These are phyloP conservation scores for Podila minutissima DNA, from an alignment of 192 early-diverging fungal species.

Conservation along the genomic window DNA sequence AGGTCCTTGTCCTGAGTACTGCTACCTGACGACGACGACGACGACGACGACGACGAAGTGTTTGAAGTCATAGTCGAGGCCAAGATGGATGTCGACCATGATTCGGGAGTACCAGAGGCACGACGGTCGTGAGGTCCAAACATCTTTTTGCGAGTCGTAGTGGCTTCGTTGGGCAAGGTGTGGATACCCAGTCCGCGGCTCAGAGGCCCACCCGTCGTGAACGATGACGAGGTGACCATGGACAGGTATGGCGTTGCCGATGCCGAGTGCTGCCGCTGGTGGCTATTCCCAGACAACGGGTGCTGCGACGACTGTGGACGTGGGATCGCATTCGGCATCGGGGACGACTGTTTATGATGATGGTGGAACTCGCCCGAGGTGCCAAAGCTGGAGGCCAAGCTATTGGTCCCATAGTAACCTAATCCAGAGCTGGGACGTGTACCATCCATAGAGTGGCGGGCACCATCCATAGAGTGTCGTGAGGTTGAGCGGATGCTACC, in stretches of 20 bases:
- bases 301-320: not conserved
- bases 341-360: not conserved
- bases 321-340: not conserved
- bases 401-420: slow-evolving; percentile 7
- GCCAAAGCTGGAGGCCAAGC: slow-evolving; percentile 6
- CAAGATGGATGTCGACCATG: not conserved
- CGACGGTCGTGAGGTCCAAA: not conserved
- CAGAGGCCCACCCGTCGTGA: not conserved
- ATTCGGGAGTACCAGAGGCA: not conserved
- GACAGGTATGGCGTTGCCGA: slow-evolving; percentile 1
- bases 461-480: not conserved
- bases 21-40: not conserved
- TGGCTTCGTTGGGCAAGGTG: not conserved
- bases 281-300: not conserved
- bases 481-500: not conserved
- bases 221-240: slow-evolving; percentile 3
- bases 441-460: slow-evolving; percentile 14
- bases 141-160: not conserved
- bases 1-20: not conserved
- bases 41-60: not conserved
- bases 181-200: slow-evolving; percentile 11
- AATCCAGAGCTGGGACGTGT: slow-evolving; percentile 13
- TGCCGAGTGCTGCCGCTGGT: slow-evolving; percentile 21
- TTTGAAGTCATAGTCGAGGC: not conserved
- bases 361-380: not conserved